Conservation (phyloP, 2,329 filamentous ascomycete genomes). For the Talaromyces marneffei region DNA sequence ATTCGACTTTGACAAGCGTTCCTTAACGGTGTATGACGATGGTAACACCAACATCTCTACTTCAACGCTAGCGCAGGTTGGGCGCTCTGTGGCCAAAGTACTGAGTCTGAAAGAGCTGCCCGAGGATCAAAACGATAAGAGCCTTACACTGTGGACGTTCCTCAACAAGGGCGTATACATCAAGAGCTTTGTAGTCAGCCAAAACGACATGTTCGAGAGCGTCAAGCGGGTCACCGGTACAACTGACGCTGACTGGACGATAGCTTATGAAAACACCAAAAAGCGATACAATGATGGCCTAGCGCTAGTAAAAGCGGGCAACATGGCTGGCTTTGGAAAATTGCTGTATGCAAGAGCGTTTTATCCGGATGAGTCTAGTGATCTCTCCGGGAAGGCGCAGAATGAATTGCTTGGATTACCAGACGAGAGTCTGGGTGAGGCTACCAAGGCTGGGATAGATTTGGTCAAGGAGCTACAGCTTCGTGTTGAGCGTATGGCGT, state of each 20-base stretch:
- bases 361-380: background rate
- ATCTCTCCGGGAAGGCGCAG: background rate
- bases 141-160: constrained; percentile 39
- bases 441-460: constrained; percentile 1
- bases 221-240: constrained; percentile 54
- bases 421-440: background rate
- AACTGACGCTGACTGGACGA: constrained; percentile 55
- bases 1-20: constrained; percentile 44
- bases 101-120: constrained; percentile 43
- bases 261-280: constrained; percentile 30
- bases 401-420: background rate
- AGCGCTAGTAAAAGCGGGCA: background rate
- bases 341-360: background rate
- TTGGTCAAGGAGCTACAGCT: background rate
- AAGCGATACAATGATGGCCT: background rate
- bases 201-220: constrained; percentile 60
- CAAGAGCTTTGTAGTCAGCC: constrained; percentile 53
- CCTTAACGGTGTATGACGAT: constrained; percentile 48
- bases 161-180: constrained; percentile 49
- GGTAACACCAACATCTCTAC: constrained; percentile 53
- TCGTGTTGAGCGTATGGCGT: constrained; percentile 2
- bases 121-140: constrained; percentile 31
- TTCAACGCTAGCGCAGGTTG: constrained; percentile 55
- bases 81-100: constrained; percentile 48
- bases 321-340: constrained; percentile 2